Conservation (phyloP, 2,329 filamentous ascomycete genomes). For the Hypoxylon sp. region DNA sequence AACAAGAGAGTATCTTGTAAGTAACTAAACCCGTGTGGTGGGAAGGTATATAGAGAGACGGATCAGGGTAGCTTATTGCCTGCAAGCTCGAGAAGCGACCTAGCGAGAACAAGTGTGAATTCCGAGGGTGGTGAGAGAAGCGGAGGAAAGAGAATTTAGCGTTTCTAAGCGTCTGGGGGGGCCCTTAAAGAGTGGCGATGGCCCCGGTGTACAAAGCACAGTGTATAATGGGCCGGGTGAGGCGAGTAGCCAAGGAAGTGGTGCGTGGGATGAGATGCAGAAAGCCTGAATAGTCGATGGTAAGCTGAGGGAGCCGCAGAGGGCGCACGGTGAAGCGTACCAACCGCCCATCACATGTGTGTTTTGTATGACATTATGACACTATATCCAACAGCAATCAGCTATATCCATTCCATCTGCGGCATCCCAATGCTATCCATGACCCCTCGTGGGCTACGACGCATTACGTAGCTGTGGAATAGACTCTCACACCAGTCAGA, state of each 20-base stretch:
- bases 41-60: slow-evolving; percentile 42
- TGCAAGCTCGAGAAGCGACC: slow-evolving; percentile 37
- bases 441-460: slow-evolving; percentile 34
- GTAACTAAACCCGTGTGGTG: slow-evolving; percentile 36
- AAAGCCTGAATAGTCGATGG: slow-evolving; percentile 39
- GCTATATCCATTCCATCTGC: neutral
- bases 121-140: slow-evolving; percentile 38
- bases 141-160: slow-evolving; percentile 41
- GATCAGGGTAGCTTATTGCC: slow-evolving; percentile 36
- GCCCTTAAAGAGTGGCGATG: slow-evolving; percentile 35
- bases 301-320: slow-evolving; percentile 44
- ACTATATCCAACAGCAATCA: neutral
- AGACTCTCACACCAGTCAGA: slow-evolving; percentile 27
- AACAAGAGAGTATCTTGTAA: slow-evolving; percentile 34
- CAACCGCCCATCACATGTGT: slow-evolving; percentile 33
- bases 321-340: slow-evolving; percentile 22
- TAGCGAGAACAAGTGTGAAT: slow-evolving; percentile 33
- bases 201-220: slow-evolving; percentile 37
- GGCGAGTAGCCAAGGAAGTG: slow-evolving; percentile 39
- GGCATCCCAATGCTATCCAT: slow-evolving; percentile 13
- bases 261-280: slow-evolving; percentile 44
- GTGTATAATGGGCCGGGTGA: slow-evolving; percentile 36
- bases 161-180: slow-evolving; percentile 38
- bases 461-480: slow-evolving; percentile 28
- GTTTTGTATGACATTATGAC: slow-evolving; percentile 25